Evolutionary conservation across 352 stramenopile genomes (phyloP), one percentile per base, ranked within the genome.

Genomic region (Phytophthora agathidicida): DNA sequence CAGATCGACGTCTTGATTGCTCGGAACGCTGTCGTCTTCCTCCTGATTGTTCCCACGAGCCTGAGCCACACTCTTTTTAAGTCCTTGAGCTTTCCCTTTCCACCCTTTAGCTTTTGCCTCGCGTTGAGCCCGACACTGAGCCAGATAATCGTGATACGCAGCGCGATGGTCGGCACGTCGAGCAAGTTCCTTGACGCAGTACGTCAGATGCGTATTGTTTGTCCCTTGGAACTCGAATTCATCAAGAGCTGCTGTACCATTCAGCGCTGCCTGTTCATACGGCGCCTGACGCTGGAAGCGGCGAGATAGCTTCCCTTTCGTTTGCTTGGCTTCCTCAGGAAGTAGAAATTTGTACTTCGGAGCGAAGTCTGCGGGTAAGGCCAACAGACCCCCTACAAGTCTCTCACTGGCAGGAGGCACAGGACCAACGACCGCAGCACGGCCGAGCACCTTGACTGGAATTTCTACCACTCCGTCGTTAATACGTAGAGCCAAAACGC

Each of bases 301-400:
- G 6, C 56, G 57, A 1, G 63, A 77, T 9, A 89, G 59, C 33
- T 67, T 77, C 5, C 75, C 81, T 46, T 86, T 91, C 1, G 71
- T 85, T 10, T 64, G 44, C 33, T 85, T 88, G 0, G 83, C 81
- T 41, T 94, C 77, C 1, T 94, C 87, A 1, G 78, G 65, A 5
- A 91, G 59, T n/a, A 97, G 58, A 27, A 97, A 97, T 55, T 97
- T 97, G 66, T 88, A 97, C 57, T 91, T 80, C 3, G 85, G 85
- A 6, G 72, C 76, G 49, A 98, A 97, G 58, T 98, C 88, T 3
- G 60, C 70, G 0, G 93, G 88, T 3, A 97, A 53, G 3, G 88
- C 89, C 3, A 87, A 64, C 0, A 66, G 69, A 0, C 89, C 89
- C 5, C 88, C 75, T 3, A 90, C 64, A n/a, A 73, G 51, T 20